Evolutionary conservation across 768 basidiomycete genomes (phyloP).

Genomic region (Tricholomella constricta): DNA sequence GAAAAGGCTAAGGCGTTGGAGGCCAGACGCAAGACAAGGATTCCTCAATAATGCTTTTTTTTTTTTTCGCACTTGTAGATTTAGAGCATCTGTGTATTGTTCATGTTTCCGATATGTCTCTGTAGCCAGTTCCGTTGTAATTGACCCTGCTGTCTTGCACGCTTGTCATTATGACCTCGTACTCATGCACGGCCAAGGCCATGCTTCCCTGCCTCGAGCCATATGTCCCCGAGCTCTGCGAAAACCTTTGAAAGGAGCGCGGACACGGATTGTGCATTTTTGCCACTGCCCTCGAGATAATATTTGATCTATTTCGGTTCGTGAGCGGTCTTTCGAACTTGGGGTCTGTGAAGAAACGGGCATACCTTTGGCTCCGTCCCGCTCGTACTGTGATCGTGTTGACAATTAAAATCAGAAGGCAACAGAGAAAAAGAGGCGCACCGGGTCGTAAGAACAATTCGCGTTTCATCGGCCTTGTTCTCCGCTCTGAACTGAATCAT

Average conservation of each 20-base stretch:
- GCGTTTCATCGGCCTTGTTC: constrained; percentile 39
- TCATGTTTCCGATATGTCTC: background rate
- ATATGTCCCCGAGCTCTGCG: constrained; percentile 58
- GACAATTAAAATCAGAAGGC: background rate
- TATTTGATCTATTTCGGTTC: constrained; percentile 70
- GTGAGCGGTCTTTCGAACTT: constrained; percentile 14
- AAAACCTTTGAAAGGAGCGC: constrained; percentile 56
- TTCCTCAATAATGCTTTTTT: constrained; percentile 3
- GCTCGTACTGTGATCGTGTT: constrained; percentile 57
- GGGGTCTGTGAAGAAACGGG: background rate
- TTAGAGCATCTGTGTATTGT: background rate
- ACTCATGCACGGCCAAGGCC: constrained; percentile 11
- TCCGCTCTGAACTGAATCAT: constrained; percentile 82
- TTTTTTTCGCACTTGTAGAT: background rate
- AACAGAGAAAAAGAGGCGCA: constrained; percentile 27
- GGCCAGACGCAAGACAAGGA: constrained; percentile 37
- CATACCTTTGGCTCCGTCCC: constrained; percentile 88
- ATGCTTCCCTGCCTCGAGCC: constrained; percentile 66
- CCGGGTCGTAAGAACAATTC: constrained; percentile 72
- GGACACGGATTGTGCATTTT: constrained; percentile 46
- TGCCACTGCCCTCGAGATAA: constrained; percentile 81
- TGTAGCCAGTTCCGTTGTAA: background rate
- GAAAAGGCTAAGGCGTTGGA: constrained; percentile 65
- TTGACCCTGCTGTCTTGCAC: background rate
- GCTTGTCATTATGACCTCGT: too few relatives aligned